Percentiles rank a stretch among this genome's conserved stretches.
Conservation (phyloP, 2,329 filamentous ascomycete species). For the Graphium sp. region DNA sequence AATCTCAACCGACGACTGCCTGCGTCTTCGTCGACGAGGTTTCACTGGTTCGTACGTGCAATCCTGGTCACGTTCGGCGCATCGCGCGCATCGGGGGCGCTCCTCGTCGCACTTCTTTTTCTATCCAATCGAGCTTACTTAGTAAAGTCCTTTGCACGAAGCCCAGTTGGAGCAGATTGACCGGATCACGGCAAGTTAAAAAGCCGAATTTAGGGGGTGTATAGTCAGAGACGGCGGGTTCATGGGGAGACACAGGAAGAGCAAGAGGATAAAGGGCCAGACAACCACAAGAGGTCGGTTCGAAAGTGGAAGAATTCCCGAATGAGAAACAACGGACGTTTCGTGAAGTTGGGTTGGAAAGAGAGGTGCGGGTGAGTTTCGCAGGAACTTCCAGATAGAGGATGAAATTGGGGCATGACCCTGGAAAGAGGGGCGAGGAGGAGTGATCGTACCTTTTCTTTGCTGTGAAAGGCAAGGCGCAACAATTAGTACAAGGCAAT, state of each 20-base stretch:
- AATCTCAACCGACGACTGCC: constrained; percentile 11
- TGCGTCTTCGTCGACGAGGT: constrained; percentile 20
- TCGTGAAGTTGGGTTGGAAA: constrained; percentile 3
- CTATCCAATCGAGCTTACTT: no score
- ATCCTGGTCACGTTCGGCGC: constrained; percentile 26
- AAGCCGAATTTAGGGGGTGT: no score
- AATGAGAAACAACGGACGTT: neutral
- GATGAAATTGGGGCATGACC: neutral
- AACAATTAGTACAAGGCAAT: neutral
- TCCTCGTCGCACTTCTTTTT: constrained; percentile 42
- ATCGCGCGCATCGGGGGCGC: constrained; percentile 31
- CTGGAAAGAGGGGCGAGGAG: neutral
- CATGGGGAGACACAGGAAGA: no score
- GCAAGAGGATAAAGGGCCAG: neutral
- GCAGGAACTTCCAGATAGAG: constrained; percentile 1
- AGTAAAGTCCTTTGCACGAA: no score
- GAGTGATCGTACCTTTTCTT: constrained; percentile 28
- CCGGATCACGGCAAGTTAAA: no score
- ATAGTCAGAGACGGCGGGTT: no score
- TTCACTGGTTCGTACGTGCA: constrained; percentile 32
- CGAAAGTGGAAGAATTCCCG: constrained; percentile 5
- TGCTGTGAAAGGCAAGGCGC: constrained; percentile 16
- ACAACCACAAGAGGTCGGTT: neutral
- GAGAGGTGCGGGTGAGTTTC: constrained; percentile 2
- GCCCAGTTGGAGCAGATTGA: no score